These are phyloP conservation scores for Brassica juncea DNA, from an alignment of 345 rosid genomes.

Conservation along the genomic window DNA sequence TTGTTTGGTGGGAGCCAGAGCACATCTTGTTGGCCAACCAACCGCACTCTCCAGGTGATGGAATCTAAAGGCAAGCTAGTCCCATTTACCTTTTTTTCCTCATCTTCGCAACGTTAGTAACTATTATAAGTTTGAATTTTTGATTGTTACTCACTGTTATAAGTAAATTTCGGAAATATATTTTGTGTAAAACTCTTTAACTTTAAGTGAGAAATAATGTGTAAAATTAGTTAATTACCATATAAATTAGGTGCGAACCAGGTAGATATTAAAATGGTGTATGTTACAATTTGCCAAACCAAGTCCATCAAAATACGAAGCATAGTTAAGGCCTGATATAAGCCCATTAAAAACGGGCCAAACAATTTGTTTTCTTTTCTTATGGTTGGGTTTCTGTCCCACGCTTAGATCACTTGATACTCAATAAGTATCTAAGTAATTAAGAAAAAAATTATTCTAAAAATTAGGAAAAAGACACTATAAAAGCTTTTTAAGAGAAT, in stretches of 20 bases:
- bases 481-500: no score
- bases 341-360: slow-evolving; percentile 19
- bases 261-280: background rate
- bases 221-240: background rate
- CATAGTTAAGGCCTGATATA: background rate
- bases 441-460: no score
- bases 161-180: background rate
- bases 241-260: background rate
- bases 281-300: background rate
- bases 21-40: slow-evolving; percentile 38
- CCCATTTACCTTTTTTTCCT: background rate
- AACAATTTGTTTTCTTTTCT: background rate
- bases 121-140: background rate
- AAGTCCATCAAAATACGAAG: background rate
- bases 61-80: slow-evolving; percentile 23
- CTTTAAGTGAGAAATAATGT: background rate
- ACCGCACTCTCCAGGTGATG: slow-evolving; percentile 34
- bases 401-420: no score
- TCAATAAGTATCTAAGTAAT: no score
- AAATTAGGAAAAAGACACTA: no score
- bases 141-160: background rate
- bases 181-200: background rate
- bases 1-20: slow-evolving; percentile 35
- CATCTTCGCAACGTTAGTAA: background rate
- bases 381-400: background rate